phyloP scores from a whole-genome alignment of 352 stramenopile species.

The Peronospora tabacina region DNA sequence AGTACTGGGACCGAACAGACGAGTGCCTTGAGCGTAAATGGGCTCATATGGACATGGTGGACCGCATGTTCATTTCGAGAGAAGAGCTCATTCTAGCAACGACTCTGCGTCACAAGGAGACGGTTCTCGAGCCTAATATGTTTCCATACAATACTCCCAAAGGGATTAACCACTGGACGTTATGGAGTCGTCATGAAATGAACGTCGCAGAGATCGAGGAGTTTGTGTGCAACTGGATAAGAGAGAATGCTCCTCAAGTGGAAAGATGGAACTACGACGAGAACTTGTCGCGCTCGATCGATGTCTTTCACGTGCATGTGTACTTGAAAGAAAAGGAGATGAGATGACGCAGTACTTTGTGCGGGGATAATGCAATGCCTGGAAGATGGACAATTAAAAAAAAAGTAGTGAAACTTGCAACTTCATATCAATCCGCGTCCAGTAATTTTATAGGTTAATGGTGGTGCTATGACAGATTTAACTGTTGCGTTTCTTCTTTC shows the following conservation, averaged over 20 bases:
- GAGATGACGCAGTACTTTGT: background rate
- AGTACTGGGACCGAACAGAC: constrained; percentile 77
- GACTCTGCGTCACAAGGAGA: constrained; percentile 46
- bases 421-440: background rate
- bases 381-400: background rate
- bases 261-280: constrained; percentile 79
- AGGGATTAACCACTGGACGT: constrained; percentile 75
- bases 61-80: constrained; percentile 40
- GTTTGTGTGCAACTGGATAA: constrained; percentile 69
- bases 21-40: constrained; percentile 79
- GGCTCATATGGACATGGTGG: constrained; percentile 70
- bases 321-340: constrained; percentile 41
- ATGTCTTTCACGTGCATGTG: constrained; percentile 82
- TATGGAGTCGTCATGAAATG: constrained; percentile 70
- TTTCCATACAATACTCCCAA: constrained; percentile 76
- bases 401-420: background rate
- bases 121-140: constrained; percentile 75
- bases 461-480: too few relatives aligned
- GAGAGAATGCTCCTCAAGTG: constrained; percentile 58
- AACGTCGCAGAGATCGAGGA: constrained; percentile 54
- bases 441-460: too few relatives aligned
- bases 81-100: constrained; percentile 73
- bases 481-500: too few relatives aligned
- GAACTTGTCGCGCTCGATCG: constrained; percentile 77
- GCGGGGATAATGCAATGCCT: background rate